These are phyloP conservation scores for Rhinocladiella mackenziei DNA, from an alignment of 2,329 filamentous ascomycete genomes.

Conservation along the genomic window DNA sequence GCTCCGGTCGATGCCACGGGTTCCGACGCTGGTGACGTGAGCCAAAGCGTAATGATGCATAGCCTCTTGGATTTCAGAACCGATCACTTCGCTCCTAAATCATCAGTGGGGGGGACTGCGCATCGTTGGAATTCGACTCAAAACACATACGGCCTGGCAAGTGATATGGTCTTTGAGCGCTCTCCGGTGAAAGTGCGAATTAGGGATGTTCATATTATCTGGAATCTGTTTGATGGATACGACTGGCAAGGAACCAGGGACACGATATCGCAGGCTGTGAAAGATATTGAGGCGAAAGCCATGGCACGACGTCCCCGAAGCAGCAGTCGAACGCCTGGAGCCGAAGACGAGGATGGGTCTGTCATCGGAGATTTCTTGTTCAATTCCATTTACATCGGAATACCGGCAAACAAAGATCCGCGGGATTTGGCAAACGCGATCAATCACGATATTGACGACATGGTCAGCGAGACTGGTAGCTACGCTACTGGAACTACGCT, in stretches of 20 bases:
- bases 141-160: slow-evolving; percentile 68
- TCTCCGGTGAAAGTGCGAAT: slow-evolving; percentile 75
- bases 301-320: slow-evolving; percentile 65
- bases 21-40: slow-evolving; percentile 39
- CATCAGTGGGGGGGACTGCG: slow-evolving; percentile 61
- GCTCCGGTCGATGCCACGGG: slow-evolving; percentile 53
- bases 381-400: slow-evolving; percentile 97
- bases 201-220: slow-evolving; percentile 86
- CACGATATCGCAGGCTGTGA: slow-evolving; percentile 79
- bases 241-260: slow-evolving; percentile 90
- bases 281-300: slow-evolving; percentile 78
- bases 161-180: slow-evolving; percentile 56
- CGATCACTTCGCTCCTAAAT: slow-evolving; percentile 67
- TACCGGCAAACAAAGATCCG: slow-evolving; percentile 80
- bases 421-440: slow-evolving; percentile 77
- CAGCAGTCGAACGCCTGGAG: slow-evolving; percentile 52
- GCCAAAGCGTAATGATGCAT: slow-evolving; percentile 31
- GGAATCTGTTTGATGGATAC: slow-evolving; percentile 97
- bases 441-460: slow-evolving; percentile 82
- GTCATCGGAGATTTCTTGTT: slow-evolving; percentile 94
- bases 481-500: slow-evolving; percentile 67
- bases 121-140: slow-evolving; percentile 75
- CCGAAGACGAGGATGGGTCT: slow-evolving; percentile 68
- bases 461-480: slow-evolving; percentile 83
- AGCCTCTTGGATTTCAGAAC: slow-evolving; percentile 65